Evolutionary conservation across 208 protist genomes (phyloP).

Genomic region (Porcisia deanei): DNA sequence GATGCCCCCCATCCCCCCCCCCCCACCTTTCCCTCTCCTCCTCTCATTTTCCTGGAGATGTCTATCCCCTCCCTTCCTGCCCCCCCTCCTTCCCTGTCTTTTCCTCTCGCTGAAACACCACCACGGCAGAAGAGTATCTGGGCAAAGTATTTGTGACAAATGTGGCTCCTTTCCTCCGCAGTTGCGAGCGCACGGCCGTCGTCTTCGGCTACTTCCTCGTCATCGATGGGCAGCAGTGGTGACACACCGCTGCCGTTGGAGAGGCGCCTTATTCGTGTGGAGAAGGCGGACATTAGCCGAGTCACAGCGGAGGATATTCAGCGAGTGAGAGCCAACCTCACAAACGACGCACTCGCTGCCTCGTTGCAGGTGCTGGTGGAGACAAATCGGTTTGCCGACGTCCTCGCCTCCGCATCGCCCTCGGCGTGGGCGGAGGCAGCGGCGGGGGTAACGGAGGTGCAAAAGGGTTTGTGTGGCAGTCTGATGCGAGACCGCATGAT

Average conservation of each 20-base stretch:
- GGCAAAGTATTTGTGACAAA: neutral
- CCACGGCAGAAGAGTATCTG: neutral
- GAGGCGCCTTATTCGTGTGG: constrained; percentile 57
- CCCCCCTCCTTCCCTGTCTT: neutral
- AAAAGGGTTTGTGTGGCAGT: constrained; percentile 20
- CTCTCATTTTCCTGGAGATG: neutral
- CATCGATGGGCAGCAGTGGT: neutral
- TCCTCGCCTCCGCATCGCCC: constrained; percentile 34
- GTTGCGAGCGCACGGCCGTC: neutral
- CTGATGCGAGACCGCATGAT: constrained; percentile 42
- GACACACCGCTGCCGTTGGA: constrained; percentile 31
- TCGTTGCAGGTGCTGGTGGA: constrained; percentile 63
- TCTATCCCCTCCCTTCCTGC: neutral
- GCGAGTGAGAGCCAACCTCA: constrained; percentile 35
- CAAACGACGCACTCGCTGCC: constrained; percentile 35
- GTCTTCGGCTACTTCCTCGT: neutral
- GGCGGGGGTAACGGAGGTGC: constrained; percentile 30
- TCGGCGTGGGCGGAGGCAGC: constrained; percentile 44
- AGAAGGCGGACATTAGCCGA: constrained; percentile 38
- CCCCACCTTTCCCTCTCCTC: neutral
- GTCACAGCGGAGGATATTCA: constrained; percentile 63
- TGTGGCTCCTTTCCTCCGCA: neutral
- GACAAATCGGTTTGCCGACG: constrained; percentile 71
- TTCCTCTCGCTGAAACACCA: neutral
- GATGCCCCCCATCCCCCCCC: neutral